Conservation (phyloP, 805 yeast genomes). For the Hanseniaspora guilliermondii region DNA sequence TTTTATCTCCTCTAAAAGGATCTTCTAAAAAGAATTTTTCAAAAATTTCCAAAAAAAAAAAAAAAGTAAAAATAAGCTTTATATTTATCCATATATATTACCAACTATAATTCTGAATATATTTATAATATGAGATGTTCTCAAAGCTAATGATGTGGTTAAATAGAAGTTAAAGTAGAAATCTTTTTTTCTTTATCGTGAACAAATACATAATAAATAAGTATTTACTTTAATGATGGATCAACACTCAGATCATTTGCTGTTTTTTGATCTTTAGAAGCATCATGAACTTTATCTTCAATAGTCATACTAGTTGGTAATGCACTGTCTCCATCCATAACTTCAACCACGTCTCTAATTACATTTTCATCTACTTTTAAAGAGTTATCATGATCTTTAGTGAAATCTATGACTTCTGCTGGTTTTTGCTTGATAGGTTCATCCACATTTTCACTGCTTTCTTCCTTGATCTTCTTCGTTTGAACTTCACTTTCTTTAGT, state of each 20-base stretch:
- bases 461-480: background rate
- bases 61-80: no score
- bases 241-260: background rate
- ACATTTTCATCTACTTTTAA: background rate
- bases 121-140: no score
- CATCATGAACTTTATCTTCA: background rate
- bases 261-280: background rate
- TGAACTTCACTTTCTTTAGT: background rate
- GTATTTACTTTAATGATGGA: background rate
- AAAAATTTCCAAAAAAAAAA: no score
- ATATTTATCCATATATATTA: no score
- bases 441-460: background rate
- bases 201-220: no score
- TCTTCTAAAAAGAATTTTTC: no score
- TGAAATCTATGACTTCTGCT: background rate
- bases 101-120: no score
- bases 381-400: background rate
- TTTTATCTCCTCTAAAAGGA: no score
- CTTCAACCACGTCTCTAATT: background rate
- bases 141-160: no score
- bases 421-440: background rate
- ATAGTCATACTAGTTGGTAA: background rate
- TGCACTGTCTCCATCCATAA: background rate
- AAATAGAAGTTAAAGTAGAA: no score
- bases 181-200: no score